Evolutionary conservation across 257 asterid species (phyloP).

Genomic region (Nicotiana benthamiana): DNA sequence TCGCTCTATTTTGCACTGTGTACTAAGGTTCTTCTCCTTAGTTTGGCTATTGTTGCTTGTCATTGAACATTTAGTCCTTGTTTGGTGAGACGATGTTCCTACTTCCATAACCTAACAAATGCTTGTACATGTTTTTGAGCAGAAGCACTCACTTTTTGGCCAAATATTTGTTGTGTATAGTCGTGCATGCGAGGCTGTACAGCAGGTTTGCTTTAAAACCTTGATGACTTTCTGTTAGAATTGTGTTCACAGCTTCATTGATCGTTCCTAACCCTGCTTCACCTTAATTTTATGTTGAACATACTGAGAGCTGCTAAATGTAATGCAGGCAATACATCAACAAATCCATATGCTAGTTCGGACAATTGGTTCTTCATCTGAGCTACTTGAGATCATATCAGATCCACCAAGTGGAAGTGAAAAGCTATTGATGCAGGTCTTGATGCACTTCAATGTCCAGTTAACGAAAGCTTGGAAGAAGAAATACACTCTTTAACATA

Average conservation of each 20-base stretch:
- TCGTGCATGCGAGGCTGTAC: slow-evolving; percentile 51
- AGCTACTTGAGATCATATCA: slow-evolving; percentile 67
- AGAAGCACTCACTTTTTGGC: slow-evolving; percentile 86
- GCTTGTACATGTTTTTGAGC: slow-evolving; percentile 24
- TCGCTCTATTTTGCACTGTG: slow-evolving; percentile 91
- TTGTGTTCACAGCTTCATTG: slow-evolving; percentile 1
- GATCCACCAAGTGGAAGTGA: slow-evolving; percentile 82
- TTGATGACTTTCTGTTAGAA: not conserved
- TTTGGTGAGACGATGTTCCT: not conserved
- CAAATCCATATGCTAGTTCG: slow-evolving; percentile 90
- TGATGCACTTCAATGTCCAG: slow-evolving; percentile 3
- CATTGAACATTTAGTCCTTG: slow-evolving; percentile 4
- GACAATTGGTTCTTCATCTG: slow-evolving; percentile 80
- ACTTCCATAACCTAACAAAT: not conserved
- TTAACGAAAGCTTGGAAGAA: slow-evolving; percentile 12
- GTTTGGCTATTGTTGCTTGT: slow-evolving; percentile 6
- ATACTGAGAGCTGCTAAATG: slow-evolving; percentile 15
- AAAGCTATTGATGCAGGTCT: slow-evolving; percentile 74
- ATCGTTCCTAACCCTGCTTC: not conserved
- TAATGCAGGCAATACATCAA: slow-evolving; percentile 70
- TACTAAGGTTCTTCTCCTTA: slow-evolving; percentile 58
- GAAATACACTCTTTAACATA: slow-evolving; percentile 11
- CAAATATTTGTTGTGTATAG: slow-evolving; percentile 61
- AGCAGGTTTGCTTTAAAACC: slow-evolving; percentile 51
- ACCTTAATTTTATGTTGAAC: not conserved